Evolutionary conservation across 2,329 filamentous ascomycete genomes (phyloP), one percentile per base, ranked within the genome.

Genomic region (Fusarium acutatum): DNA sequence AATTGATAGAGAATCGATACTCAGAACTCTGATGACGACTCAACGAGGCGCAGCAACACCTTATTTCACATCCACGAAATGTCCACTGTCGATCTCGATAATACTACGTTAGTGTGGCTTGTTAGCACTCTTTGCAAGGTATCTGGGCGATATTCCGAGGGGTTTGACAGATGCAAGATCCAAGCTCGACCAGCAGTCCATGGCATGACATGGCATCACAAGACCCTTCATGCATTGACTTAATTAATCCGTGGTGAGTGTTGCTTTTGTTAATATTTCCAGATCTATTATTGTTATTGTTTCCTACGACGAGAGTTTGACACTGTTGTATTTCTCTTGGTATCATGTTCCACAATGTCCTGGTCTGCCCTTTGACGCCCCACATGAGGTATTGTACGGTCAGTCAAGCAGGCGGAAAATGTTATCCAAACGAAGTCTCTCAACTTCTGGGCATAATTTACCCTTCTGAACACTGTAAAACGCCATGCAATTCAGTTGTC

Each of bases 41-140:
- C 50, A 38, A 34, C 18, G 71, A 68, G 71, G 71, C 71, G 71
- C 71, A 73, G 71, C 67, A 68, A 40, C 58, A 73, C 71, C 67
- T 74, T 72, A 69, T 60, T 69, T 58, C 54, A 52, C 50, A 64
- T 46, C 40, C 52, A 32, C 24, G 14, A 53, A 38, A 69, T 69
- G 49, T 26, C 52, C 53, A 58, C 54, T 49, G 74, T 74, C 70
- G 74, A 76, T 77, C 74, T 69, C 60, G 64, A 72, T 74, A 57
- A 44, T 34, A 72, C 64, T 73, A 64, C 28, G 24, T 67, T 67
- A 69, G 69, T 60, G 37, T 40, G 37, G 32, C 30, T 38, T 54
- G 35, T 37, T 49, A 60, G 57, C 28, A 32, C 38, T 22, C 22
- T 34, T 54, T 28, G 30, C 32, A 61, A 69, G 58, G 71, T 62